These are phyloP conservation scores for Yamadazyma dendronema DNA, from an alignment of 1,139 yeast species.

Conservation along the genomic window DNA sequence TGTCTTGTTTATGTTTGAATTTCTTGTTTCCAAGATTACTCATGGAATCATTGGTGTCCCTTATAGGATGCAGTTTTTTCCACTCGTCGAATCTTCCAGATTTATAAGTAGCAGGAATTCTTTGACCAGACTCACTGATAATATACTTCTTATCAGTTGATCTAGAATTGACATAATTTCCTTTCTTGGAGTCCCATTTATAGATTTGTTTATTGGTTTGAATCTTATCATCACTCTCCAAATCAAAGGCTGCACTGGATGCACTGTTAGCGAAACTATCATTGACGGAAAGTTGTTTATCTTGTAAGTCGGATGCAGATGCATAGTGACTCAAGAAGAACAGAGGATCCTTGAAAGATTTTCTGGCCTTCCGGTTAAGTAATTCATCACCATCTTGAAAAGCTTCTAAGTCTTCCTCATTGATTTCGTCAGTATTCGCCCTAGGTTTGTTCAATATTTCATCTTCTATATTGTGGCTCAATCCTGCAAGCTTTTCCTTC, in stretches of 20 bases:
- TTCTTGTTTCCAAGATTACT: slow-evolving; percentile 31
- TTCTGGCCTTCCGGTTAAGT: slow-evolving; percentile 34
- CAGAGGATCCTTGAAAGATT: slow-evolving; percentile 72
- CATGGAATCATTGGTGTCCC: slow-evolving; percentile 14
- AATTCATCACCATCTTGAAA: slow-evolving; percentile 65
- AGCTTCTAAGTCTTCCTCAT: slow-evolving; percentile 52
- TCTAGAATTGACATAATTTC: slow-evolving; percentile 80
- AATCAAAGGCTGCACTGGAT: slow-evolving; percentile 77
- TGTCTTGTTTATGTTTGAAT: slow-evolving; percentile 70
- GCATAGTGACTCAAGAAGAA: slow-evolving; percentile 90
- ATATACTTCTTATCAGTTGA: slow-evolving; percentile 84
- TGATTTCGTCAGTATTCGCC: slow-evolving; percentile 18
- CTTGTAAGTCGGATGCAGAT: slow-evolving; percentile 76
- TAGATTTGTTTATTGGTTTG: slow-evolving; percentile 67
- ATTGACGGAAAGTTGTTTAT: slow-evolving; percentile 65
- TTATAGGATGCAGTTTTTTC: slow-evolving; percentile 55
- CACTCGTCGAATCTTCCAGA: slow-evolving; percentile 92
- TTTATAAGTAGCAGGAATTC: slow-evolving; percentile 86
- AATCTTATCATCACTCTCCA: slow-evolving; percentile 74
- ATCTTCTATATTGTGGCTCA: slow-evolving; percentile 70
- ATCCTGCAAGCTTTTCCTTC: slow-evolving; percentile 74
- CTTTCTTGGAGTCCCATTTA: slow-evolving; percentile 94
- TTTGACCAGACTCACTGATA: slow-evolving; percentile 92
- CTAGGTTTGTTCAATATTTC: slow-evolving; percentile 57
- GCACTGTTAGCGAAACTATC: slow-evolving; percentile 85